Evolutionary conservation across 805 yeast species (phyloP), one percentile per base, ranked within the genome.

Genomic region (Cyberlindnera mrakii): DNA sequence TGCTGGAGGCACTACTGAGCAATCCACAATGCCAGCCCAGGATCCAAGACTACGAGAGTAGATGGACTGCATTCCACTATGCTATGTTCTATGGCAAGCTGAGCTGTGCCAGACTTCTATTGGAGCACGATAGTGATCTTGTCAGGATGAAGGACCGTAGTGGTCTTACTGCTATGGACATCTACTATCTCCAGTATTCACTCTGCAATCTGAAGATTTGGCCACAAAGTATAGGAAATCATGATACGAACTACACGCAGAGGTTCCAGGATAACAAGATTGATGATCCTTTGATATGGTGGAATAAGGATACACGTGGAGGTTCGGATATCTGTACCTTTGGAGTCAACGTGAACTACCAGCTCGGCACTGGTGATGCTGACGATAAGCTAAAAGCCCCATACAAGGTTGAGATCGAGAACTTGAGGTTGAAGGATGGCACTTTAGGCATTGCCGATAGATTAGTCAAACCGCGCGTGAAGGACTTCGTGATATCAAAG

Each of bases 61-160:
- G 87, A 2, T 89, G 95, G 83, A 84, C 85, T 35, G 77, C 87
- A 20, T 66, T 90, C 25, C 96, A 90, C 60, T 75, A 79, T 46
- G 77, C 88, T 4, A 64, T 85, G 13, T 76, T 68, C 50, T 64
- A 74, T 48, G 84, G 79, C 30, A 69, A 82, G 42, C 63, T 82
- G 34, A 55, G 72, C 16, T 74, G 83, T 55, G 79, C 82, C 9
- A 72, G 69, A 41, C 60, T 62, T 7, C 50, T 79, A 9, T 42
- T 77, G 9, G 58, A 59, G 23, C 50, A 57, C 16, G 58, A 58
- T 25, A 63, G 54, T 20, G 54, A 63, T 1, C 58, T 80, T 9
- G 57, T 82, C 29, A 70, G 71, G 33, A 65, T 75, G 25, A 81
- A 80, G 51, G 97, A 89, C 62, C 67, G 89, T 33, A 80, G 76